Evolutionary conservation across 495 filamentous ascomycete species (phyloP), one percentile per base, ranked within the genome.

Genomic region (Penicillium flavigenum): DNA sequence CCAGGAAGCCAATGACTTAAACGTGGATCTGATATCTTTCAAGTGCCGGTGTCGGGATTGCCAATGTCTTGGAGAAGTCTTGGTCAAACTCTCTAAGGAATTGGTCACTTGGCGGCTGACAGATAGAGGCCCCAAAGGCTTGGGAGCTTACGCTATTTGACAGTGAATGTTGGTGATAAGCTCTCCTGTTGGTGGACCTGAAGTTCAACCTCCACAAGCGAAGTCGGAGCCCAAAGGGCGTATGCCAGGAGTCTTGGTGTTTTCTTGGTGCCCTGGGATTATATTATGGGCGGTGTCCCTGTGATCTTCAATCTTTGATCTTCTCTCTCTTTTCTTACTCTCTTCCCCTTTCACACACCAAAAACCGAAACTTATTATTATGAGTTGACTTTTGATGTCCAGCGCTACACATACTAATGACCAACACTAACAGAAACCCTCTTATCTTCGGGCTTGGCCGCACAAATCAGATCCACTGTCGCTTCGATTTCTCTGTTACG

Each of bases 221-320:
- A 67, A 57, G 49, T 67, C 65, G 65, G 65, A 67, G 62, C 47
- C 47, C 60, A 56, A 67, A 63, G 59, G 39, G 53, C 26, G 26
- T 54, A 14, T 20, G 38, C 50, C 24, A 48, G 38, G 42, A 29
- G 16, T 60, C 47, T 56, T 45, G 31, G 45, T 19, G 14, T 34
- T 46, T 24, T 51, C 49, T 47, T 43, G 41, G 51, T 32, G 26
- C 16, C 41, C 20, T 7, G 49, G 27, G 17, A 14, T 22, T 31
- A 11, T 38, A n/a, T 63, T 67, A 56, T 60, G 14, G 14, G 34
- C 34, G 31, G 11, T 38, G 34, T 7, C 34, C 34, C 34, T 7
- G 64, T 52, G 49, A 29, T 48, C 20, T 38, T 34, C 55, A 31
- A 17, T 19, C 26, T 24, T 31, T 3, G 12, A n/a, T 27, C 20